Evolutionary conservation across 768 basidiomycete genomes (phyloP).

Genomic region (Lentinula aciculospora): DNA sequence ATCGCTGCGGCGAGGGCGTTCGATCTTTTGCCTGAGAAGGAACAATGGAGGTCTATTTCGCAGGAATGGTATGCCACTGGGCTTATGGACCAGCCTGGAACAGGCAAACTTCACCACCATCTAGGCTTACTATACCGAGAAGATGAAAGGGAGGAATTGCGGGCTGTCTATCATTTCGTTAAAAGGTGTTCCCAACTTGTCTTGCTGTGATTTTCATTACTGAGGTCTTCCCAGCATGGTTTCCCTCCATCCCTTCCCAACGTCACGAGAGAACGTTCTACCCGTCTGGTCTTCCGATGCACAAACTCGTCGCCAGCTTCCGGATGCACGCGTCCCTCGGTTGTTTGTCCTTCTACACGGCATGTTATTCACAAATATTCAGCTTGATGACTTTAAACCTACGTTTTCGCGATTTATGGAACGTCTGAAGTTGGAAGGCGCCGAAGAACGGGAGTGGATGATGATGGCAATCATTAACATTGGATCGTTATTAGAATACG

Average conservation of each 20-base stretch:
- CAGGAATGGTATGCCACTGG: slow-evolving; percentile 91
- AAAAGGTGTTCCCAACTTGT: slow-evolving; percentile 64
- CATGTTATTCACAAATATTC: slow-evolving; percentile 94
- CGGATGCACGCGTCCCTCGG: slow-evolving; percentile 70
- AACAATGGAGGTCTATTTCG: slow-evolving; percentile 86
- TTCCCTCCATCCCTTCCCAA: slow-evolving; percentile 81
- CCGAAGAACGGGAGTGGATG: slow-evolving; percentile 86
- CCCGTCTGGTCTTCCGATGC: slow-evolving; percentile 79
- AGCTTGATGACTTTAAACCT: slow-evolving; percentile 85
- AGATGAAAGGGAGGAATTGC: slow-evolving; percentile 73
- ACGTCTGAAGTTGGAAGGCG: slow-evolving; percentile 76
- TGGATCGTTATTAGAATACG: slow-evolving; percentile 81
- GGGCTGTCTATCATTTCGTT: slow-evolving; percentile 88
- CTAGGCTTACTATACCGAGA: slow-evolving; percentile 85
- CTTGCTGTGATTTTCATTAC: neutral
- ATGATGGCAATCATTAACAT: slow-evolving; percentile 94
- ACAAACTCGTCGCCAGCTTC: slow-evolving; percentile 66
- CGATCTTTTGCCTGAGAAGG: slow-evolving; percentile 87
- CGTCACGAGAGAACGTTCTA: slow-evolving; percentile 85
- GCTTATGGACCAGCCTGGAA: slow-evolving; percentile 85
- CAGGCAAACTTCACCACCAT: slow-evolving; percentile 92
- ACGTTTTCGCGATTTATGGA: slow-evolving; percentile 84
- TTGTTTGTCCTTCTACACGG: slow-evolving; percentile 92
- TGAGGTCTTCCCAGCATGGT: slow-evolving; percentile 58
- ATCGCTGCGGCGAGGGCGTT: slow-evolving; percentile 68